A percentile compares a stretch with the other conserved stretches of the same genome.
phyloP scores from a whole-genome alignment of 805 yeast species.

The Saccharomyces kudriavzevii region DNA sequence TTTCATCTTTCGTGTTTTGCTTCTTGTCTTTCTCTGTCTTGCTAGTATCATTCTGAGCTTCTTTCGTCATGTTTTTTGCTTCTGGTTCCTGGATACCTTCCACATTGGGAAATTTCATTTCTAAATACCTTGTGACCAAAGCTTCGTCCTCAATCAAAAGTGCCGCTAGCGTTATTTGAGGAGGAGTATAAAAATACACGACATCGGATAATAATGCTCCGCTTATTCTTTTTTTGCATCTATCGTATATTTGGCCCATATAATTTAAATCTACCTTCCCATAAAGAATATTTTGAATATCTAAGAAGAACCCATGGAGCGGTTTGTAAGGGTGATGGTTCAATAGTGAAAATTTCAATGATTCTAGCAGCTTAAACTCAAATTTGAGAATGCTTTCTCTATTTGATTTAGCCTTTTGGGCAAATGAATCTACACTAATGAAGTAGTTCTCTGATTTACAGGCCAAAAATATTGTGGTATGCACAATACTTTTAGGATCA shows the following conservation, averaged over 20 bases:
- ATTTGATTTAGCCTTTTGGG: conserved; percentile 58
- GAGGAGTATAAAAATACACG: conserved; percentile 75
- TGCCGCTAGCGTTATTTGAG: conserved; percentile 89
- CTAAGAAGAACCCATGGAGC: conserved; percentile 89
- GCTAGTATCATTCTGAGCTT: conserved; percentile 10
- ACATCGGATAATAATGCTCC: conserved; percentile 73
- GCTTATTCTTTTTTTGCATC: conserved; percentile 55
- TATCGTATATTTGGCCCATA: conserved; percentile 62
- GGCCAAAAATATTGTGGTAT: conserved; percentile 79
- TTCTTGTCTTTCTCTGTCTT: conserved; percentile 38
- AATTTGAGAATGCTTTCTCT: conserved; percentile 62
- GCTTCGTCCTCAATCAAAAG: conserved; percentile 59
- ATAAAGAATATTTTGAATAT: conserved; percentile 56
- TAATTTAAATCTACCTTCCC: conserved; percentile 44
- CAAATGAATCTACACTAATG: conserved; percentile 74
- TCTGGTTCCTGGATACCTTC: conserved; percentile 5
- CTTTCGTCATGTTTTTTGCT: conserved; percentile 9
- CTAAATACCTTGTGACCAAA: conserved; percentile 58
- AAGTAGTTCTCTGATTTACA: conserved; percentile 90
- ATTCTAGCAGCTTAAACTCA: conserved; percentile 70
- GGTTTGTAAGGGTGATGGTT: conserved; percentile 88
- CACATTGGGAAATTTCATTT: conserved; percentile 43
- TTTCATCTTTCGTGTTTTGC: conserved; percentile 10
- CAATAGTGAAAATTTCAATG: conserved; percentile 67
- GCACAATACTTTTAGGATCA: conserved; percentile 77